Evolutionary conservation across 768 basidiomycete genomes (phyloP).

Genomic region (Auriscalpium vulgare): DNA sequence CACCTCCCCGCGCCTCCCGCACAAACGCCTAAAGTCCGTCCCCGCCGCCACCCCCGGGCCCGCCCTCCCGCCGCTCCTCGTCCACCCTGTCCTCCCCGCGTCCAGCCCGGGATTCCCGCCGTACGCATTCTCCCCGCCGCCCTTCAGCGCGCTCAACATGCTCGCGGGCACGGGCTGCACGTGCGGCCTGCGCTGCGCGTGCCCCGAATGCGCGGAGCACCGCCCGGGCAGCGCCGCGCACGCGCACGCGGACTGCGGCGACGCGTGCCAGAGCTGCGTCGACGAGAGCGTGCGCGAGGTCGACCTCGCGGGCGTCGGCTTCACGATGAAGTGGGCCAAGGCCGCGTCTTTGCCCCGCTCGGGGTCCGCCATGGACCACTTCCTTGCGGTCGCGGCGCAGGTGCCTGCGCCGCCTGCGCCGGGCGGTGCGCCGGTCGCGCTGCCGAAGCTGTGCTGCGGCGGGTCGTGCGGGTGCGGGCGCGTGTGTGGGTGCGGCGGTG

Average conservation of each 20-base stretch:
- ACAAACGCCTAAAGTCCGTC: background rate
- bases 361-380: constrained; percentile 8
- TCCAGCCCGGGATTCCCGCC: background rate
- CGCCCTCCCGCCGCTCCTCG: constrained; percentile 12
- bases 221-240: background rate
- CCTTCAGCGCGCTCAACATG: constrained; percentile 15
- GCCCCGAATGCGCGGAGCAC: constrained; percentile 10
- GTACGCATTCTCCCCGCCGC: constrained; percentile 3
- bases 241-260: background rate
- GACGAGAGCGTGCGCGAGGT: constrained; percentile 8
- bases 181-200: constrained; percentile 14
- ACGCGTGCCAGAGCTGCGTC: constrained; percentile 10
- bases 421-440: constrained; percentile 11
- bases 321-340: background rate
- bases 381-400: constrained; percentile 10
- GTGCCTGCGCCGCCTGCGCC: constrained; percentile 9
- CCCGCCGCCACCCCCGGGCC: constrained; percentile 2
- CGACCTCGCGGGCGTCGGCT: constrained; percentile 1
- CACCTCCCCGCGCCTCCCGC: background rate
- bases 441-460: constrained; percentile 16
- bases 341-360: background rate
- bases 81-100: background rate
- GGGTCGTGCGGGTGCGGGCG: constrained; percentile 12
- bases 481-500: constrained; percentile 11
- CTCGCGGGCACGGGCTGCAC: constrained; percentile 17